Percentiles rank a stretch among this genome's conserved stretches.
Conservation (phyloP, 139 green algal species). For the Micractinium sp. region DNA sequence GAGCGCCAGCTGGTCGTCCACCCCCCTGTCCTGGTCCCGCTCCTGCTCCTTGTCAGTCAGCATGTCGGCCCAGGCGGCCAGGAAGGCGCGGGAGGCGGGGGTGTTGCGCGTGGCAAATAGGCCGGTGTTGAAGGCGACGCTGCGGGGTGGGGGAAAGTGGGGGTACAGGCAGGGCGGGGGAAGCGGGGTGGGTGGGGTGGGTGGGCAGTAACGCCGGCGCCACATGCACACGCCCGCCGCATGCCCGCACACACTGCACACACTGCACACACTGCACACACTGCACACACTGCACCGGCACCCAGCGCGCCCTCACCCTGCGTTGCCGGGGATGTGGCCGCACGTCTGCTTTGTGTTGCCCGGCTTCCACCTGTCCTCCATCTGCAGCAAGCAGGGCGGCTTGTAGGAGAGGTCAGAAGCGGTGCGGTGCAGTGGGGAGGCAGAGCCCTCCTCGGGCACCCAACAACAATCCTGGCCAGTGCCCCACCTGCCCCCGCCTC, state of each 20-base stretch:
- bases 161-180: not conserved
- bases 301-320: not conserved
- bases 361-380: not conserved
- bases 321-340: slow-evolving; percentile 3
- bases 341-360: not conserved
- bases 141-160: not conserved
- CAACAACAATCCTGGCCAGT: too few relatives aligned
- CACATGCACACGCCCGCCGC: not conserved
- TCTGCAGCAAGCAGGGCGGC: not conserved
- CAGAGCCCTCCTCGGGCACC: too few relatives aligned
- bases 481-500: too few relatives aligned
- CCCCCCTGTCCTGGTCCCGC: not conserved
- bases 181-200: not conserved
- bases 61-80: slow-evolving; percentile 13
- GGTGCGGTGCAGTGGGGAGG: too few relatives aligned
- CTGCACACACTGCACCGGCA: not conserved
- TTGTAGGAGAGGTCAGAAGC: too few relatives aligned
- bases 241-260: not conserved
- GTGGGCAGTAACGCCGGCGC: not conserved
- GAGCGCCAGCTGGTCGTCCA: slow-evolving; percentile 13
- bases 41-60: slow-evolving; percentile 5
- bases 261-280: not conserved
- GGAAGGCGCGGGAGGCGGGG: not conserved
- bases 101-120: not conserved
- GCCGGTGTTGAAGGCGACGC: slow-evolving; percentile 11